These are phyloP conservation scores for Medicago arabica DNA, from an alignment of 306 rosid species.

Conservation along the genomic window DNA sequence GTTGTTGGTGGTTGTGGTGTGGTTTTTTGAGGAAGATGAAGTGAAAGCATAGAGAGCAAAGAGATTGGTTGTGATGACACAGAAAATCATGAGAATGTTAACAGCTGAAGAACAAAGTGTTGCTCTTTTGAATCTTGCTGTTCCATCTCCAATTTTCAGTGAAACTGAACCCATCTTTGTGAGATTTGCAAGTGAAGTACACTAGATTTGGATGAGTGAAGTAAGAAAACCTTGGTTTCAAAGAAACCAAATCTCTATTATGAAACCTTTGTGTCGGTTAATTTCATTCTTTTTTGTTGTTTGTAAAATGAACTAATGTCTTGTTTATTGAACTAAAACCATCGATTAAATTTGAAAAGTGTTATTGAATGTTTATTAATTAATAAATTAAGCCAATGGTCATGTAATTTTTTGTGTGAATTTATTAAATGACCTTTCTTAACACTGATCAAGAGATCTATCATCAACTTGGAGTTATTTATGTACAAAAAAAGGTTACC, in stretches of 20 bases:
- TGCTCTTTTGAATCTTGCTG: constrained; percentile 84
- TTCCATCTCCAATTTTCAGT: constrained; percentile 90
- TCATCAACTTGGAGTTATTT: constrained; percentile 25
- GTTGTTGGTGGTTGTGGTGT: background rate
- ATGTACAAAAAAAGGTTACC: background rate
- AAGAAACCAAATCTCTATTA: constrained; percentile 16
- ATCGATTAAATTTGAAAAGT: too few relatives aligned
- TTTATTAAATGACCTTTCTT: background rate
- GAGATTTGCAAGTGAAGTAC: constrained; percentile 30
- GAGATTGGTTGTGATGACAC: constrained; percentile 87
- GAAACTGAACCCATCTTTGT: constrained; percentile 87
- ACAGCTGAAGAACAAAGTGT: constrained; percentile 81
- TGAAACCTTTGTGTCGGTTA: constrained; percentile 12
- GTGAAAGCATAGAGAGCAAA: constrained; percentile 94
- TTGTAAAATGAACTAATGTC: too few relatives aligned
- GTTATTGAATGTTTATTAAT: too few relatives aligned
- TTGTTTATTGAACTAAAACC: too few relatives aligned
- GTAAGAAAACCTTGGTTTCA: constrained; percentile 14
- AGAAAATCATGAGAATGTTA: constrained; percentile 84
- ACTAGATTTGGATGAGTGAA: constrained; percentile 12
- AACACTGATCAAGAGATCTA: constrained; percentile 1
- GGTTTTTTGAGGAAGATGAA: constrained; percentile 59
- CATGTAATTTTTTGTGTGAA: background rate
- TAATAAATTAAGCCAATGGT: too few relatives aligned
- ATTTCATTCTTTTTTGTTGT: too few relatives aligned